A percentile compares a stretch with the other conserved stretches of the same genome.
Evolutionary conservation across 495 filamentous ascomycete genomes (phyloP).

Genomic region (Aspergillus indologenus): DNA sequence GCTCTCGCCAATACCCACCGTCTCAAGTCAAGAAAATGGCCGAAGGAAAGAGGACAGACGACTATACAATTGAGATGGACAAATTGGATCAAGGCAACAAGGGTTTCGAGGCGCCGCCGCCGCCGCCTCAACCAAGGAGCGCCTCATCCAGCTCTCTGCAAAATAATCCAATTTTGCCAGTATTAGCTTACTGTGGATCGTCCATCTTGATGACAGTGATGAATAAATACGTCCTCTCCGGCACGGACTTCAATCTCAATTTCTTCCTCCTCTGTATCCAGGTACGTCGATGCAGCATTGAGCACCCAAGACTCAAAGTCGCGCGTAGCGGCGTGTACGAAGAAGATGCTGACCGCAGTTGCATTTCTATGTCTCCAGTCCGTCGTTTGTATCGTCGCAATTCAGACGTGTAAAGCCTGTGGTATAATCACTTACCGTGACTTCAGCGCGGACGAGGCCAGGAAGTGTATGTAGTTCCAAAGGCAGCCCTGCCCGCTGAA

Average conservation of each 20-base stretch:
- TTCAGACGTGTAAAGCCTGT: conserved; percentile 75
- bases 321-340: neutral
- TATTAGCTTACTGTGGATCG: conserved; percentile 87
- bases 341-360: conserved; percentile 16
- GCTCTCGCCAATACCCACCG: neutral
- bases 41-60: conserved; percentile 85
- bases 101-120: conserved; percentile 47
- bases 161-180: conserved; percentile 73
- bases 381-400: conserved; percentile 85
- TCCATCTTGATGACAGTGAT: conserved; percentile 98
- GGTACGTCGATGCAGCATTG: conserved; percentile 53
- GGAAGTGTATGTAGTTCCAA: conserved; percentile 67
- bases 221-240: conserved; percentile 97
- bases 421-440: conserved; percentile 88
- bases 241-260: conserved; percentile 88
- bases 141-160: conserved; percentile 39
- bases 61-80: conserved; percentile 70
- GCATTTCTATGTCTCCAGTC: conserved; percentile 53
- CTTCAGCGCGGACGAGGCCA: conserved; percentile 86
- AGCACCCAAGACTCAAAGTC: neutral
- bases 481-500: conserved; percentile 5
- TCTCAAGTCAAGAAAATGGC: conserved; percentile 49
- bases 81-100: conserved; percentile 60
- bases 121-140: conserved; percentile 36
- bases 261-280: conserved; percentile 92